phyloP scores from a whole-genome alignment of 495 filamentous ascomycete species.

The Pyrenula massariospora region DNA sequence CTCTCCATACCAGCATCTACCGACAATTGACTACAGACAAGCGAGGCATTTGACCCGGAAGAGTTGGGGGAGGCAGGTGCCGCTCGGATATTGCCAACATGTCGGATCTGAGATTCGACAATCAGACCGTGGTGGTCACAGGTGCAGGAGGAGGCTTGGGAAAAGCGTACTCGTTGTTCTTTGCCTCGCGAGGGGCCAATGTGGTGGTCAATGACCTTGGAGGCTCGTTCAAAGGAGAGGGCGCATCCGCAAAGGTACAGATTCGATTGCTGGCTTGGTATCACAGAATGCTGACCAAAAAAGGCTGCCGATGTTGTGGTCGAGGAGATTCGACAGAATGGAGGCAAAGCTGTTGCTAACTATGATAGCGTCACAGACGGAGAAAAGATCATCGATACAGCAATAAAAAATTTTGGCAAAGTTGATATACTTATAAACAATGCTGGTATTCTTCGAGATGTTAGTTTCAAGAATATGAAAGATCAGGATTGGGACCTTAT shows the following conservation, averaged over 20 bases:
- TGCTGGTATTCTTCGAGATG: conserved; percentile 89
- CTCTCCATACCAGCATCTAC: no score
- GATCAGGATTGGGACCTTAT: conserved; percentile 95
- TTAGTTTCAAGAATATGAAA: conserved; percentile 99
- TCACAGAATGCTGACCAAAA: not conserved
- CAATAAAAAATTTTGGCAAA: conserved; percentile 82
- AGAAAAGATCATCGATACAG: conserved; percentile 91
- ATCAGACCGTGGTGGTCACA: conserved; percentile 93
- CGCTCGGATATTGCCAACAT: conserved; percentile 35
- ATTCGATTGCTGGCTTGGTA: not conserved
- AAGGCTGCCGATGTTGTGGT: conserved; percentile 94
- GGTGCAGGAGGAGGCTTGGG: conserved; percentile 92
- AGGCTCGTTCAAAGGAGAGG: conserved; percentile 89
- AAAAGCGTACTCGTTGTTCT: conserved; percentile 86
- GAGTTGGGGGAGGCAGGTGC: no score
- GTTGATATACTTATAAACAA: conserved; percentile 97
- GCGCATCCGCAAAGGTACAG: conserved; percentile 70
- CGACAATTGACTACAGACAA: no score
- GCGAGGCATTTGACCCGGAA: no score
- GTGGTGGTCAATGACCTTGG: conserved; percentile 97
- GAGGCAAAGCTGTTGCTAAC: conserved; percentile 95
- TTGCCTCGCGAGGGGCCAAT: conserved; percentile 82
- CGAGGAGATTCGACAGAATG: conserved; percentile 80
- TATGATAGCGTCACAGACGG: conserved; percentile 96
- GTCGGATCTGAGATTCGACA: conserved; percentile 83